These are phyloP conservation scores for Xylaria sp. DNA, from an alignment of 2,329 filamentous ascomycete genomes.

Conservation along the genomic window DNA sequence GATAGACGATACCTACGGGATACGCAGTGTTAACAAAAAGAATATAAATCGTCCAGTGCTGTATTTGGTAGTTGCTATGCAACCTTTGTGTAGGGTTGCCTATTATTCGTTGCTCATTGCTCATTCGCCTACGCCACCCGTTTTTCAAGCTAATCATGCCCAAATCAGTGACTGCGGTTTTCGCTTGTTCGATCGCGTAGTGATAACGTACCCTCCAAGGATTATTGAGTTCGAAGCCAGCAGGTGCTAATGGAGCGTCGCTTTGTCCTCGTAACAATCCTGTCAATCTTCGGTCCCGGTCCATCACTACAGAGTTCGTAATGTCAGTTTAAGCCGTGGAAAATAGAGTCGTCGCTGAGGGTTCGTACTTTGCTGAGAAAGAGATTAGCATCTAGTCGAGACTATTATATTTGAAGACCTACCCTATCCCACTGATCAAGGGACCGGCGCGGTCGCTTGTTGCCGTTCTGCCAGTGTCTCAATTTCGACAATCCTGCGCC, in stretches of 20 bases:
- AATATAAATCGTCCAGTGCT: conserved; percentile 38
- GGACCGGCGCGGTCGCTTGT: conserved; percentile 69
- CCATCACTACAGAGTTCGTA: conserved; percentile 65
- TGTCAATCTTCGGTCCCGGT: conserved; percentile 71
- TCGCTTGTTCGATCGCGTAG: conserved; percentile 20
- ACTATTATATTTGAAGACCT: conserved; percentile 42
- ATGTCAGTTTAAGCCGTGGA: conserved; percentile 36
- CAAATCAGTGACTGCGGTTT: conserved; percentile 22
- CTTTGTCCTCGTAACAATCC: conserved; percentile 68
- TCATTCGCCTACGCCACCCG: conserved; percentile 57
- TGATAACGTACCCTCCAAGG: conserved; percentile 68
- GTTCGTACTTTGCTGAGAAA: conserved; percentile 64
- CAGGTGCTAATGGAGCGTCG: conserved; percentile 65
- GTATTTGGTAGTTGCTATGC: conserved; percentile 41
- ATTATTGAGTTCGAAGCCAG: conserved; percentile 72
- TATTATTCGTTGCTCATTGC: conserved; percentile 19
- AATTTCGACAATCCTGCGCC: conserved; percentile 69
- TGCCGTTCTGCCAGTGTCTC: conserved; percentile 68
- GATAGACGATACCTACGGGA: conserved; percentile 45
- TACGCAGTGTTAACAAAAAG: conserved; percentile 32
- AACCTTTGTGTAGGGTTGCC: conserved; percentile 27
- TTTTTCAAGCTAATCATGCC: conserved; percentile 61
- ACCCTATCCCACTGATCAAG: conserved; percentile 73
- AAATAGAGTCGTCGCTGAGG: not conserved
- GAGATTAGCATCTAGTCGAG: conserved; percentile 47